Evolutionary conservation across 257 asterid genomes (phyloP).

Genomic region (Fraxinus cuspidata): DNA sequence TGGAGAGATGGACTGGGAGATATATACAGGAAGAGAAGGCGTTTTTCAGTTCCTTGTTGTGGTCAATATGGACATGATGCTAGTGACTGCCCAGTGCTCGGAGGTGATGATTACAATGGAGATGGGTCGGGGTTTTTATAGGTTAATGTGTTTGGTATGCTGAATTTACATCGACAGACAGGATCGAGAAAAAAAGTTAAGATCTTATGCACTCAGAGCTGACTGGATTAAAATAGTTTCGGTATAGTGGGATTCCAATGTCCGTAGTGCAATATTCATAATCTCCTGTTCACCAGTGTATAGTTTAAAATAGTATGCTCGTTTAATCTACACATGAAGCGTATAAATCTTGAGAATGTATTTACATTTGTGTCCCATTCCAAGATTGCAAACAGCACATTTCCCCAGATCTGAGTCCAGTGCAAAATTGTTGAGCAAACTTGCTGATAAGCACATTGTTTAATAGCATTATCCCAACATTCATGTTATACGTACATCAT

Average conservation of each 20-base stretch:
- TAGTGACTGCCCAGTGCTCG: conserved; percentile 44
- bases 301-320: background rate
- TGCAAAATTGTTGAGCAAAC: too few species aligned
- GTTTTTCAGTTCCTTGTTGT: conserved; percentile 45
- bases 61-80: conserved; percentile 52
- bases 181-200: background rate
- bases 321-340: background rate
- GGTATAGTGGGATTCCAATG: background rate
- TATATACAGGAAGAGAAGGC: conserved; percentile 50
- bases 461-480: too few species aligned
- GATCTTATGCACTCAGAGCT: background rate
- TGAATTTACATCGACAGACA: background rate
- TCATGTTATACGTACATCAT: too few species aligned
- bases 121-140: conserved; percentile 48
- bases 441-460: too few species aligned
- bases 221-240: background rate
- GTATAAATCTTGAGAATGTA: too few species aligned
- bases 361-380: too few species aligned
- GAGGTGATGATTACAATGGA: conserved; percentile 41
- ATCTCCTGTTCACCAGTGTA: background rate
- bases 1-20: conserved; percentile 47
- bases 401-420: too few species aligned
- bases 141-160: conserved; percentile 2
- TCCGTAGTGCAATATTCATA: background rate
- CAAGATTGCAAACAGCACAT: too few species aligned